Evolutionary conservation across 2,329 filamentous ascomycete species (phyloP), one percentile per base, ranked within the genome.

Genomic region (Aspergillus pseudonomiae): DNA sequence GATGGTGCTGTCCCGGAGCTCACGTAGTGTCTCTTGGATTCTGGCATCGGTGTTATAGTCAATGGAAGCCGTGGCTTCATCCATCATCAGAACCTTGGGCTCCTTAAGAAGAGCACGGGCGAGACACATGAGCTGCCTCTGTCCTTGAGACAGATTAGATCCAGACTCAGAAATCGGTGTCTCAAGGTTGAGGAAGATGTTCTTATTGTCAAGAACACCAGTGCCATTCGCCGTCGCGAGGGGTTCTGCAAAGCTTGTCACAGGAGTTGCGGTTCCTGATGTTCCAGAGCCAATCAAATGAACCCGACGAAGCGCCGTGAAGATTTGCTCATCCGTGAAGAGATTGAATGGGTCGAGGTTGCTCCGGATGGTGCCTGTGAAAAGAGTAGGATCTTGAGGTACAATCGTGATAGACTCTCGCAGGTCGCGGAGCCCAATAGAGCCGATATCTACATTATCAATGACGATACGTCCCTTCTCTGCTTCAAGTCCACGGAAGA

Each of bases 381-480:
- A 98, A 0, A 98, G 84, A 0, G 94, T 98, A 0, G 60, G 95
- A 75, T 99, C 95, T 81, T 99, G 95, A 32, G 95, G 95, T 62
- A 99, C 95, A 78, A 99, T 98, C 0, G 96, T 97, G 71, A 99
- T 96, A 54, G 92, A 90, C 79, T 96, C 91, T 61, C 95, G 91
- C 71, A 99, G 83, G 78, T 98, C 94, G 67, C 92, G 91, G n/a
- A 99, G 86, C 7, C 95, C 95, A 67, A 99, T 97, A 66, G 85
- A 82, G 57, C 92, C 89, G 73, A 98, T 93, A 72, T 98, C 92
- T n/a, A 99, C 82, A 66, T 89, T 91, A 70, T 99, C 95, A 60
- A 99, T 92, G 24, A 96, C 74, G 65, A 99, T 97, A 76, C 91
- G 92, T 71, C 95, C 95, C 68, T 88, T 85, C 71, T 97, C 93